phyloP scores from a whole-genome alignment of 2,329 filamentous ascomycete genomes.

The Colletotrichum liriopes region DNA sequence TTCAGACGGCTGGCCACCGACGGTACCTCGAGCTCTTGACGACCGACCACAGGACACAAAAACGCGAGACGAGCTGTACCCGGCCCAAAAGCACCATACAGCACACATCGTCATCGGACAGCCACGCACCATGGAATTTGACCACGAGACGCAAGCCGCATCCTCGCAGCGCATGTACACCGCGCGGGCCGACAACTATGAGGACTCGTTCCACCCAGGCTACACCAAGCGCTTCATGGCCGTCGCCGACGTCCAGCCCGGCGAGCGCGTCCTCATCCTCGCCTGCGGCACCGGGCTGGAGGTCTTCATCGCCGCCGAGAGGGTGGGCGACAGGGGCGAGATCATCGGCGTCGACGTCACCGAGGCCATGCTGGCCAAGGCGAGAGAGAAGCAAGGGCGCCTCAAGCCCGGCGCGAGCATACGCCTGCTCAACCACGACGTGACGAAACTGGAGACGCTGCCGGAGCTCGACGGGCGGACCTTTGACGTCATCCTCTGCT shows the following conservation, averaged over 20 bases:
- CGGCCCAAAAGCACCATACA: not conserved
- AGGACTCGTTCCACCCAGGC: slow-evolving; percentile 53
- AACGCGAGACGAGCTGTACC: not conserved
- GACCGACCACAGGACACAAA: not conserved
- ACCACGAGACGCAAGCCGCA: slow-evolving; percentile 43
- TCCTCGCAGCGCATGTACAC: slow-evolving; percentile 52
- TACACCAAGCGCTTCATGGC: slow-evolving; percentile 52
- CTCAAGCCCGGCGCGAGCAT: slow-evolving; percentile 40
- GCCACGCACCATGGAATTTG: slow-evolving; percentile 34
- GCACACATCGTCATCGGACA: no score
- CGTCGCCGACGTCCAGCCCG: slow-evolving; percentile 45
- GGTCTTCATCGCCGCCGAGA: slow-evolving; percentile 49
- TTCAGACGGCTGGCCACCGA: not conserved
- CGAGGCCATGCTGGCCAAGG: slow-evolving; percentile 51
- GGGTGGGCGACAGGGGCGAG: slow-evolving; percentile 47
- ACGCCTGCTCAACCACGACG: slow-evolving; percentile 48
- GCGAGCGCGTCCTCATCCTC: slow-evolving; percentile 51
- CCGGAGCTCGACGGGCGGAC: slow-evolving; percentile 43
- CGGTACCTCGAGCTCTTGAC: not conserved
- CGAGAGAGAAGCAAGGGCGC: slow-evolving; percentile 46
- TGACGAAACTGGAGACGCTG: slow-evolving; percentile 47
- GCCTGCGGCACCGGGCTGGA: slow-evolving; percentile 56
- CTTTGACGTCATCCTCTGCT: slow-evolving; percentile 54
- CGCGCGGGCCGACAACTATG: slow-evolving; percentile 50
- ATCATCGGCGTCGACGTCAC: slow-evolving; percentile 53